phyloP scores from a whole-genome alignment of 2,329 filamentous ascomycete species.

The Calonectria hongkongensis region DNA sequence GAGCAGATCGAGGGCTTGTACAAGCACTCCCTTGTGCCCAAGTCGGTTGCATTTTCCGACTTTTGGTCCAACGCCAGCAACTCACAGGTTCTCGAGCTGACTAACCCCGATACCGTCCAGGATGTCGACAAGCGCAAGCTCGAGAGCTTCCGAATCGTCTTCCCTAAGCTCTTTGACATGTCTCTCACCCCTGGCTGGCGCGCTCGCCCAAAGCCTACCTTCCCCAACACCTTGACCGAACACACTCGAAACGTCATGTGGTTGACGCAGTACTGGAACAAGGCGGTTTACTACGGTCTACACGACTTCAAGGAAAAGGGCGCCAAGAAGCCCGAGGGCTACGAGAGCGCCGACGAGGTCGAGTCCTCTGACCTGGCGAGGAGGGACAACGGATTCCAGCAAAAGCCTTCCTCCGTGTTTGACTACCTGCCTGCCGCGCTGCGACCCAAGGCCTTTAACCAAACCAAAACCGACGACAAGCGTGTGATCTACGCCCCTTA shows the following conservation, averaged over 20 bases:
- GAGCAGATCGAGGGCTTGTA: slow-evolving; percentile 69
- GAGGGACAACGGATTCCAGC: slow-evolving; percentile 35
- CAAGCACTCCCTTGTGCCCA: slow-evolving; percentile 62
- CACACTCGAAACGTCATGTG: slow-evolving; percentile 73
- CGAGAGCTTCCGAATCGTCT: slow-evolving; percentile 69
- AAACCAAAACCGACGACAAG: slow-evolving; percentile 40
- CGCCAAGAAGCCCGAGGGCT: slow-evolving; percentile 63
- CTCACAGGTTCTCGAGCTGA: slow-evolving; percentile 53
- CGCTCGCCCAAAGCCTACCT: slow-evolving; percentile 64
- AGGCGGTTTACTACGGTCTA: slow-evolving; percentile 62
- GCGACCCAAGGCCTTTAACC: slow-evolving; percentile 37
- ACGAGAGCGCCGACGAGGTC: slow-evolving; percentile 48
- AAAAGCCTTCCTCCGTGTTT: slow-evolving; percentile 41
- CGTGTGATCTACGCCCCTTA: slow-evolving; percentile 57
- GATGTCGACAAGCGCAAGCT: slow-evolving; percentile 55
- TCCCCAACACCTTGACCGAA: slow-evolving; percentile 68
- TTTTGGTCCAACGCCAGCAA: slow-evolving; percentile 59
- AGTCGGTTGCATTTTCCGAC: slow-evolving; percentile 68
- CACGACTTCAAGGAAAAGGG: slow-evolving; percentile 65
- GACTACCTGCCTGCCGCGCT: slow-evolving; percentile 44
- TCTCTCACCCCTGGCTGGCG: slow-evolving; percentile 73
- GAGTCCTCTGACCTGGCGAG: slow-evolving; percentile 42
- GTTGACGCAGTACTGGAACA: slow-evolving; percentile 71
- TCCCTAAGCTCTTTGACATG: slow-evolving; percentile 72
- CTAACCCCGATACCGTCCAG: slow-evolving; percentile 48